Evolutionary conservation across 164 flowering plant species (phyloP).

Genomic region (grape (Vitis vinifera)): DNA sequence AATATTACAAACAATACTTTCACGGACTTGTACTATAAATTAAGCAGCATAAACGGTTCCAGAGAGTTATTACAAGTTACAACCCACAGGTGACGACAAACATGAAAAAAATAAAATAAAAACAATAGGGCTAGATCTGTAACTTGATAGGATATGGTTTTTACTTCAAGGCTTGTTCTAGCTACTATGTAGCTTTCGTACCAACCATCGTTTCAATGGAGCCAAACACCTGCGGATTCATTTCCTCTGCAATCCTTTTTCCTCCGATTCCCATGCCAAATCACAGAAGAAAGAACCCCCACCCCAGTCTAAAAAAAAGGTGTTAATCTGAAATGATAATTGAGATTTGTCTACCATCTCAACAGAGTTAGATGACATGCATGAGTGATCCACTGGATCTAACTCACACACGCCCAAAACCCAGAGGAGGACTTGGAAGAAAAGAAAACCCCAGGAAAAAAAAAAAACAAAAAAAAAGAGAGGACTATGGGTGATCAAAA

Average conservation of each 20-base stretch:
- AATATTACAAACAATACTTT: neutral
- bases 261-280: too few species aligned
- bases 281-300: too few species aligned
- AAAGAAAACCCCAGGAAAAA: neutral
- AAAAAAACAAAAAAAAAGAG: neutral
- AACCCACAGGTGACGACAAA: too few species aligned
- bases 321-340: neutral
- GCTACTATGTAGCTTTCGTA: conserved; percentile 18
- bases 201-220: conserved; percentile 12
- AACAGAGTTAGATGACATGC: neutral
- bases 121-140: neutral
- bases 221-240: too few species aligned
- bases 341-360: neutral
- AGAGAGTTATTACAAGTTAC: too few species aligned
- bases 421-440: too few species aligned
- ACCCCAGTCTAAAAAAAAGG: neutral
- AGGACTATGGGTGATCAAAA: neutral
- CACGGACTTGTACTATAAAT: too few species aligned
- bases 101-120: neutral
- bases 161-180: conserved; percentile 16
- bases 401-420: too few species aligned
- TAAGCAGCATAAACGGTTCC: too few species aligned
- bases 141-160: neutral
- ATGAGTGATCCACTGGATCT: too few species aligned
- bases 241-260: too few species aligned